phyloP scores from a whole-genome alignment of 345 rosid species.

The Hypericum perforatum region DNA sequence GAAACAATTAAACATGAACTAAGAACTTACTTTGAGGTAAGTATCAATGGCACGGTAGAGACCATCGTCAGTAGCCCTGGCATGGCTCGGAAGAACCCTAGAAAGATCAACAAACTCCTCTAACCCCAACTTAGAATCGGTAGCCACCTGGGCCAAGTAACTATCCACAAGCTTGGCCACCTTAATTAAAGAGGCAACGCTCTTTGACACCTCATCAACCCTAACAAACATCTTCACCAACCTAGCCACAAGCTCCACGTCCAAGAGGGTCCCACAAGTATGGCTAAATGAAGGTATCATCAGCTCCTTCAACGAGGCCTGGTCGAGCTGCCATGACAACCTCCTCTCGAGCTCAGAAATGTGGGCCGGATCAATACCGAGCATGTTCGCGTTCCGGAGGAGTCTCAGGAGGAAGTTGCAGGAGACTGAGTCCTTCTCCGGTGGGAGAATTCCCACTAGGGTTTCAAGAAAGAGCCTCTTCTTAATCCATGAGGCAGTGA shows the following conservation, averaged over 20 bases:
- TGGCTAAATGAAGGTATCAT: constrained; percentile 94
- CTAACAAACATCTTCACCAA: constrained; percentile 48
- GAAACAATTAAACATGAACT: background rate
- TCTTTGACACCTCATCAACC: constrained; percentile 35
- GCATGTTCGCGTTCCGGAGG: constrained; percentile 71
- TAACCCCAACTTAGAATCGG: constrained; percentile 47
- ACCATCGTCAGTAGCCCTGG: constrained; percentile 62
- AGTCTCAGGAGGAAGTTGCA: constrained; percentile 82
- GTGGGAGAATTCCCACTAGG: constrained; percentile 67
- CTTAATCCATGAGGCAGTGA: constrained; percentile 58
- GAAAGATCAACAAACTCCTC: constrained; percentile 49
- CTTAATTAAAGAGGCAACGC: constrained; percentile 43
- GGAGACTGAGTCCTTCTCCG: constrained; percentile 67
- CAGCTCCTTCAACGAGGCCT: constrained; percentile 71
- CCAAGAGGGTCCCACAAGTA: constrained; percentile 61
- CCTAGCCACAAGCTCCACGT: constrained; percentile 60
- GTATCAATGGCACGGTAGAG: constrained; percentile 81
- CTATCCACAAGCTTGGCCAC: constrained; percentile 75
- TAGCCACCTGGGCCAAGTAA: constrained; percentile 65
- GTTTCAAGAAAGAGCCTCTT: constrained; percentile 71
- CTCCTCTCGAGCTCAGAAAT: constrained; percentile 59
- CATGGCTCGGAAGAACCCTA: constrained; percentile 57
- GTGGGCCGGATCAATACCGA: constrained; percentile 43
- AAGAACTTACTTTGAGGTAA: constrained; percentile 60
- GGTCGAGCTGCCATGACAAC: constrained; percentile 75